phyloP scores from a whole-genome alignment of 139 green algal species.

The Chara braunii region DNA sequence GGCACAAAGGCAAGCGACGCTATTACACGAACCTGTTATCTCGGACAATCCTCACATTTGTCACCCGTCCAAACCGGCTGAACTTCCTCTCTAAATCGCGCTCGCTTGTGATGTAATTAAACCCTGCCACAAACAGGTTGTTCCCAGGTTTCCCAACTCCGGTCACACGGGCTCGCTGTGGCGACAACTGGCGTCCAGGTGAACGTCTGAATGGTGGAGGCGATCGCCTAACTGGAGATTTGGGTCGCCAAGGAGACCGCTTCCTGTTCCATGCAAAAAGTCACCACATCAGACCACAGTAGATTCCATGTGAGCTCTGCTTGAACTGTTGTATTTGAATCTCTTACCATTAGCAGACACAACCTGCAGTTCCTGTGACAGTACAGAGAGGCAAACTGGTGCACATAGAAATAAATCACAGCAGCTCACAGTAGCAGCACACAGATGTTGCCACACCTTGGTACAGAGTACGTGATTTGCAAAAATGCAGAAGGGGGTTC shows the following conservation, averaged over 20 bases:
- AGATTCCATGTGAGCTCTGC: neutral
- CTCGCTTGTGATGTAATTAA: constrained; percentile 29
- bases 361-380: neutral
- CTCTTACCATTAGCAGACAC: neutral
- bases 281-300: neutral
- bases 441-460: too few relatives aligned
- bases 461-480: too few relatives aligned
- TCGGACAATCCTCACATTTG: constrained; percentile 18
- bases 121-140: constrained; percentile 26
- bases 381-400: neutral
- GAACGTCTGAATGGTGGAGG: neutral
- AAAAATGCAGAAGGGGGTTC: too few relatives aligned
- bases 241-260: neutral
- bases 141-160: constrained; percentile 10
- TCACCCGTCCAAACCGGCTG: constrained; percentile 4
- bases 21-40: constrained; percentile 18
- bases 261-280: neutral
- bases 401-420: too few relatives aligned
- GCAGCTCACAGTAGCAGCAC: too few relatives aligned
- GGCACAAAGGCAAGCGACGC: too few relatives aligned
- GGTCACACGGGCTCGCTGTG: constrained; percentile 13
- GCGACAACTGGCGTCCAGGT: neutral
- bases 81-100: constrained; percentile 31
- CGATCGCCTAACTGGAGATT: neutral
- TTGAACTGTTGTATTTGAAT: neutral